Evolutionary conservation across 2,329 filamentous ascomycete genomes (phyloP).

Genomic region (Bertia moriformis): DNA sequence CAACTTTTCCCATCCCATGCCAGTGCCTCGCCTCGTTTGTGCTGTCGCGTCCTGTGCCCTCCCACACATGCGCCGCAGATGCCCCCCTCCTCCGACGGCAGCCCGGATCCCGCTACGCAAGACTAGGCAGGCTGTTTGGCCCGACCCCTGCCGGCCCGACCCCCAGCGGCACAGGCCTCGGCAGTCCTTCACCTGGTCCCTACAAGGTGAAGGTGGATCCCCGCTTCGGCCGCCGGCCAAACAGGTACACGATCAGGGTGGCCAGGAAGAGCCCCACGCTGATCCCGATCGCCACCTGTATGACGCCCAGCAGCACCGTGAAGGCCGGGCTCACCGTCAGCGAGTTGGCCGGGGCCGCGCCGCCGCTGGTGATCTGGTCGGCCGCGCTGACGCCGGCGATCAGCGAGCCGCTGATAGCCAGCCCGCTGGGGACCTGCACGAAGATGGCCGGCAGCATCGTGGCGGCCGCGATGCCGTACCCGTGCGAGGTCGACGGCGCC

Average conservation of each 20-base stretch:
- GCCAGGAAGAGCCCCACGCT: constrained; percentile 13
- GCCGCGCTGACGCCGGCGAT: constrained; percentile 11
- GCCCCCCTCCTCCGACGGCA: too few species aligned
- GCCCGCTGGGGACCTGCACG: constrained; percentile 11
- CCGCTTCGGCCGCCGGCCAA: background rate
- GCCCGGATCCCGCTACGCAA: background rate
- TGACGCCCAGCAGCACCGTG: constrained; percentile 11
- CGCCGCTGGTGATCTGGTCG: constrained; percentile 8
- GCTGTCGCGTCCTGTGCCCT: too few species aligned
- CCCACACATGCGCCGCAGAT: too few species aligned
- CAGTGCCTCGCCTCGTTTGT: too few species aligned
- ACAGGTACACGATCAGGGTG: constrained; percentile 11
- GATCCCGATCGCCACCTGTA: constrained; percentile 14
- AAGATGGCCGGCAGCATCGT: constrained; percentile 53
- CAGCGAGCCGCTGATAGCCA: constrained; percentile 11
- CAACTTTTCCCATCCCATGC: too few species aligned
- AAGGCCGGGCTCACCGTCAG: constrained; percentile 9
- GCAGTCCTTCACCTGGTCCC: too few species aligned
- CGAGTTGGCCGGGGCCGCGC: constrained; percentile 2
- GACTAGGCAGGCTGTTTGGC: background rate
- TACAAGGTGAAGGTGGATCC: background rate
- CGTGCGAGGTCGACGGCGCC: background rate
- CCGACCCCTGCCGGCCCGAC: too few species aligned
- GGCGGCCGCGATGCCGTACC: constrained; percentile 38
- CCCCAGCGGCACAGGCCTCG: too few species aligned